These are phyloP conservation scores for Rhynchospora pubera DNA, from an alignment of 176 grass and related monocot genomes.

Conservation along the genomic window DNA sequence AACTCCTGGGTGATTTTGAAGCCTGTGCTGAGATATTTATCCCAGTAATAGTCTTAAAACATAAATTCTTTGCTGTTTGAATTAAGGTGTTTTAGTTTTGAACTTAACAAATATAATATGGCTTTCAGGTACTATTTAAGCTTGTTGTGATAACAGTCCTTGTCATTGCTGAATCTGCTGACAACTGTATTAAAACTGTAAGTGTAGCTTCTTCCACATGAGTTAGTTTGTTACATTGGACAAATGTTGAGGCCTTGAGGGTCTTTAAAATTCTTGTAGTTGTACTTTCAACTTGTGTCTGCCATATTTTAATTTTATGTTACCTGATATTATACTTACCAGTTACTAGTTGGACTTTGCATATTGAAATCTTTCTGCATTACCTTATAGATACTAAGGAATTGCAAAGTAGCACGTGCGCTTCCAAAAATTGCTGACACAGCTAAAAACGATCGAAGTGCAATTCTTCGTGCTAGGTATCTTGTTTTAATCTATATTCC, in stretches of 20 bases:
- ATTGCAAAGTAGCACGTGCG: slow-evolving; percentile 88
- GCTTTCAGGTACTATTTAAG: slow-evolving; percentile 84
- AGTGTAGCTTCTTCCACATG: slow-evolving; percentile 25
- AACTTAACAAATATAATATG: slow-evolving; percentile 18
- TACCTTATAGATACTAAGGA: slow-evolving; percentile 61
- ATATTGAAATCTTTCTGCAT: slow-evolving; percentile 5
- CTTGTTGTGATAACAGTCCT: slow-evolving; percentile 98
- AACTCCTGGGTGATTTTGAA: slow-evolving; percentile 92
- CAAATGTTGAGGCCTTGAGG: slow-evolving; percentile 2
- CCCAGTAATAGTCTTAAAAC: slow-evolving; percentile 42
- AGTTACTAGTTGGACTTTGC: neutral
- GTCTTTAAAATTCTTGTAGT: slow-evolving; percentile 16
- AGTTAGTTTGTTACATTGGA: neutral
- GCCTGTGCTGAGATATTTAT: slow-evolving; percentile 77
- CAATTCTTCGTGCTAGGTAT: slow-evolving; percentile 87
- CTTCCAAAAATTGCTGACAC: slow-evolving; percentile 69
- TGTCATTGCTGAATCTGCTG: slow-evolving; percentile 91
- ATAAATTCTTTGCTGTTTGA: neutral
- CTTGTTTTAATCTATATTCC: slow-evolving; percentile 13
- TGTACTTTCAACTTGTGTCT: slow-evolving; percentile 14
- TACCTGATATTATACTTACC: slow-evolving; percentile 2
- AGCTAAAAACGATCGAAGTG: slow-evolving; percentile 76
- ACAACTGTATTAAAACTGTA: slow-evolving; percentile 98
- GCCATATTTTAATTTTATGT: neutral
- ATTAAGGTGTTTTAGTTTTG: neutral